Evolutionary conservation across 2,329 filamentous ascomycete genomes (phyloP), one percentile per base, ranked within the genome.

Genomic region (Botrytis squamosa): DNA sequence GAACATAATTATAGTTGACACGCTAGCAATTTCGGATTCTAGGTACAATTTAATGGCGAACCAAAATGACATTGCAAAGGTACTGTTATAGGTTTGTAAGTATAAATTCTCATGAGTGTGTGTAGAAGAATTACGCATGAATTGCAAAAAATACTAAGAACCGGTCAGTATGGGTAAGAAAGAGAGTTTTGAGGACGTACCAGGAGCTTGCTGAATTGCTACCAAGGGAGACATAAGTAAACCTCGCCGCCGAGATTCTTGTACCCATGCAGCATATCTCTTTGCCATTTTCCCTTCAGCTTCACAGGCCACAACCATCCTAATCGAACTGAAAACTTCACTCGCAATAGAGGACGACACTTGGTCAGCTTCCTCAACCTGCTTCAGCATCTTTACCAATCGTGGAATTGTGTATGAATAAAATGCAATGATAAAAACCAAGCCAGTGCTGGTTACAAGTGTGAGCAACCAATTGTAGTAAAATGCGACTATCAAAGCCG

Each of bases 221-320:
- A 70, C 49, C 3, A 73, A 36, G 64, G 72, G 63, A 42, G 72
- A 70, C 59, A 73, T 73, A 22, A 63, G 66, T 33, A 73, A 38
- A n/a, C 72, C 72, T 18, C 72, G 33, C 4, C 82, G 83, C 72
- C 84, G 85, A 2, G 88, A 86, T 72, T 88, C 85, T 18, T 85
- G 82, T 25, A 89, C 85, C 83, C 87, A 90, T 4, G 83, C 81
- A 25, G 84, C 81, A 78, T 90, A 91, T 57, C 86, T 87, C 63
- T 83, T 81, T 0, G 84, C 82, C 73, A 90, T 85, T 20, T 87
- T 86, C 18, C 81, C 79, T 79, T 91, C 87, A 22, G 90, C 90
- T 57, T 88, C 88, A 76, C 88, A 91, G 1, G 89, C 89, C 52
- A 87, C 85, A 38, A 91, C 84, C 84, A 91, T 91, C 9, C 88